Percentiles rank a stretch among this genome's conserved stretches.
Evolutionary conservation across 1,284 basidiomycete species (phyloP).

Genomic region (Dichomitus squalens): DNA sequence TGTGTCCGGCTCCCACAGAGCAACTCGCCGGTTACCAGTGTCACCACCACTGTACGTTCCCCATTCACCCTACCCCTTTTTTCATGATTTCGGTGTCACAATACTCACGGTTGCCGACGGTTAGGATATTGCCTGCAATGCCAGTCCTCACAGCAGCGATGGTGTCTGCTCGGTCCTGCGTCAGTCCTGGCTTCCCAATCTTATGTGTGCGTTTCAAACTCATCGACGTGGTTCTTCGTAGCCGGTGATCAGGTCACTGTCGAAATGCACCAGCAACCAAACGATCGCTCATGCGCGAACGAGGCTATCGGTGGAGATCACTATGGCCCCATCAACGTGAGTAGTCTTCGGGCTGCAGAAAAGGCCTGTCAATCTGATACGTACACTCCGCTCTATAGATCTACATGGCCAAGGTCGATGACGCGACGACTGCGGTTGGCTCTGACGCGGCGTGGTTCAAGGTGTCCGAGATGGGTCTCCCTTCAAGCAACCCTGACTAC

Average conservation of each 20-base stretch:
- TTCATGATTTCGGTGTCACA: background rate
- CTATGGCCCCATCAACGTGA: constrained; percentile 47
- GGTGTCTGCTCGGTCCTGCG: constrained; percentile 46
- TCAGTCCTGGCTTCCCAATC: constrained; percentile 26
- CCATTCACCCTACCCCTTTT: background rate
- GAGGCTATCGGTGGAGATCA: constrained; percentile 52
- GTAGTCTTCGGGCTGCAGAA: background rate
- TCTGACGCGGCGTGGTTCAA: constrained; percentile 53
- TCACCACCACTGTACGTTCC: constrained; percentile 37
- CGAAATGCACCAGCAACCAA: constrained; percentile 57
- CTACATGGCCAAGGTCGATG: constrained; percentile 50
- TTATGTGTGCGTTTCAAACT: background rate
- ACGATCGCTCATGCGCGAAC: constrained; percentile 47
- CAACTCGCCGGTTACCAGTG: constrained; percentile 50
- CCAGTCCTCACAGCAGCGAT: constrained; percentile 33
- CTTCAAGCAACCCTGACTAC: constrained; percentile 49
- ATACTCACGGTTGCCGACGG: background rate
- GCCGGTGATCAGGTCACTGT: constrained; percentile 51
- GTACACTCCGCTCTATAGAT: constrained; percentile 26
- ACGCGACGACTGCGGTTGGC: constrained; percentile 48
- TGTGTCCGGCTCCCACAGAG: constrained; percentile 48
- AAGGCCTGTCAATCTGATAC: background rate
- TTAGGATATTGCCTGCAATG: constrained; percentile 54
- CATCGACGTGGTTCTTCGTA: constrained; percentile 11
- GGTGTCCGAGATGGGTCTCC: constrained; percentile 49